A percentile compares a stretch with the other conserved stretches of the same genome.
Evolutionary conservation across 495 filamentous ascomycete genomes (phyloP).

Genomic region (Pyrenula massariospora): DNA sequence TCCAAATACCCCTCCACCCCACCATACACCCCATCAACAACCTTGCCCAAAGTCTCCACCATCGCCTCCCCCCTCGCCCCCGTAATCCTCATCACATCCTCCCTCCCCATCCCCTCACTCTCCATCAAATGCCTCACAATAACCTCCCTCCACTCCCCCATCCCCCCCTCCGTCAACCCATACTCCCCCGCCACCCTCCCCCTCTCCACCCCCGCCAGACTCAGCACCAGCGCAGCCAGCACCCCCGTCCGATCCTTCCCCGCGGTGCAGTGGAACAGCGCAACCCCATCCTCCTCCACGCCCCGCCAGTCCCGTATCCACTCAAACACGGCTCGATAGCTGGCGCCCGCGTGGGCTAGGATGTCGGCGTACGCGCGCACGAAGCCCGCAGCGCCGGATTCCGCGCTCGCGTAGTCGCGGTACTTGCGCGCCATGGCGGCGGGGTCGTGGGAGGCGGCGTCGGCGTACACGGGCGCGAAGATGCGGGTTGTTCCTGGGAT

Average conservation of each 20-base stretch:
- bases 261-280: slow-evolving; percentile 42
- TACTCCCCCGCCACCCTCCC: slow-evolving; percentile 51
- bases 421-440: slow-evolving; percentile 36
- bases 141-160: neutral
- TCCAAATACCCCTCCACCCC: slow-evolving; percentile 1
- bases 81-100: neutral
- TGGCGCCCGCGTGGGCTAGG: slow-evolving; percentile 11
- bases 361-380: slow-evolving; percentile 34
- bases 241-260: slow-evolving; percentile 58
- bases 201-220: slow-evolving; percentile 42
- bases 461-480: slow-evolving; percentile 43
- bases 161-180: slow-evolving; percentile 28
- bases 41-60: neutral
- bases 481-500: slow-evolving; percentile 27
- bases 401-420: slow-evolving; percentile 27
- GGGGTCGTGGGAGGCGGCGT: slow-evolving; percentile 36
- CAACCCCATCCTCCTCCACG: neutral
- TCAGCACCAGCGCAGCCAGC: slow-evolving; percentile 44
- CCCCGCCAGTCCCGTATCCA: slow-evolving; percentile 8
- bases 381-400: slow-evolving; percentile 36
- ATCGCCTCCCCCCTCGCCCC: neutral
- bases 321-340: slow-evolving; percentile 6
- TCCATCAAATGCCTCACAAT: neutral
- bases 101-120: neutral
- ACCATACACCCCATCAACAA: neutral